Evolutionary conservation across 441 rosid species (phyloP), one percentile per base, ranked within the genome.

Genomic region (Theobroma grandiflorum): DNA sequence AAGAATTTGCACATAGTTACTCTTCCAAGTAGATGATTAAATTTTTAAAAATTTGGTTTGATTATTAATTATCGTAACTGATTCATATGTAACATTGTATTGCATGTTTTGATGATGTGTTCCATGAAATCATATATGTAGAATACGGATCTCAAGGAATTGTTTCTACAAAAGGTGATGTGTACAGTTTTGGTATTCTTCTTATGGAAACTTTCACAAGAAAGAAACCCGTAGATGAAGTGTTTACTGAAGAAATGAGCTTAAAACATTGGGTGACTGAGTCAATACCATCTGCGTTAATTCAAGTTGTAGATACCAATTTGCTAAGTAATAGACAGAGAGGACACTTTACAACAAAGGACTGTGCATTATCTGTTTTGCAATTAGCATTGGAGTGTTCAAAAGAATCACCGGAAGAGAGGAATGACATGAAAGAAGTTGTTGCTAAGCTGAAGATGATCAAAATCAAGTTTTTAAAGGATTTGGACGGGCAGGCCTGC

Each of bases 61-160:
- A 40, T 61, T 14, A 61, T 9, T 40, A 4, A 12, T 52, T 40
- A 40, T 6, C 6, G 2, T 6, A 3, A 40, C 42, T 40, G 2
- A 26, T 26, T 26, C 0, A 26, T 26, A 26, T 26, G 4, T 55
- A 22, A 8, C 38, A 15, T 8, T 6, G 31, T 26, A 31, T 31
- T 15, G 5, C 14, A 38, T 26, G 0, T 5, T 16, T 74, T 6
- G 9, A 16, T 68, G 16, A 38, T 68, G 4, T 26, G 31, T 26
- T 26, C 31, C 31, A 26, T 26, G 31, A 26, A 26, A 26, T 26
- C 31, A 26, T 0, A 26, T 26, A 16, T 37, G 55, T 26, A 79
- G 81, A 79, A 37, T 72, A 79, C 12, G 81, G 81, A 43, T 57
- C 59, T 9, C 22, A 26, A n/a, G 81, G 81, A 53, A 35, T 45